Percentiles rank a stretch among this genome's conserved stretches.
Conservation (phyloP, 805 yeast genomes). For the Wickerhamiella parazyma region DNA sequence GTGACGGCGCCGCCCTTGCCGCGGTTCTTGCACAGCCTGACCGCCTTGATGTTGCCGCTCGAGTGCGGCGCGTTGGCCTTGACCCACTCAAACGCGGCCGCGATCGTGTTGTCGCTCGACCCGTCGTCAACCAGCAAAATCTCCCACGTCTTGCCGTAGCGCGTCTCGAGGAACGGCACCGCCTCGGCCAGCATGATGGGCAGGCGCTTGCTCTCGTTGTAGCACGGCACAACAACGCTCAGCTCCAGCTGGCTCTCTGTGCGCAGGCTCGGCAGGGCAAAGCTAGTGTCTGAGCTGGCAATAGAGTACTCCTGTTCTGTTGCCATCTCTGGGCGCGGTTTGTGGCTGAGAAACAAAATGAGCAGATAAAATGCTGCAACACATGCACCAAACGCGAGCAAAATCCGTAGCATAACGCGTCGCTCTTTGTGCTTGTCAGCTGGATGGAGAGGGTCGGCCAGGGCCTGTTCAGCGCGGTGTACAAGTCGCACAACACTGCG, state of each 20-base stretch:
- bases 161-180: constrained; percentile 35
- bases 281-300: constrained; percentile 31
- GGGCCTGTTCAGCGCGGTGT: constrained; percentile 35
- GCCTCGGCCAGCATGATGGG: constrained; percentile 29
- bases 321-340: constrained; percentile 41
- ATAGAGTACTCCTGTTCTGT: constrained; percentile 38
- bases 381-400: background rate
- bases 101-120: constrained; percentile 65
- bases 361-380: constrained; percentile 24
- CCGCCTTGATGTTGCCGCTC: constrained; percentile 46
- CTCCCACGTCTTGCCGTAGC: constrained; percentile 41
- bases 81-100: constrained; percentile 52
- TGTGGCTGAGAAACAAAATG: constrained; percentile 42
- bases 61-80: constrained; percentile 25
- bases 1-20: constrained; percentile 97
- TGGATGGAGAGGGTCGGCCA: constrained; percentile 23
- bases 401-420: background rate
- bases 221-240: constrained; percentile 86
- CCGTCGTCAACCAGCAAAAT: constrained; percentile 87
- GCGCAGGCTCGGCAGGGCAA: constrained; percentile 24
- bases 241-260: constrained; percentile 33
- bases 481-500: constrained; percentile 27
- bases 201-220: constrained; percentile 67
- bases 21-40: constrained; percentile 59
- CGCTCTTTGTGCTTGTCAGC: too few relatives aligned